Base-by-base conservation (phyloP, 176 grass and related monocot genomes). In the Lolium perenne region DNA sequence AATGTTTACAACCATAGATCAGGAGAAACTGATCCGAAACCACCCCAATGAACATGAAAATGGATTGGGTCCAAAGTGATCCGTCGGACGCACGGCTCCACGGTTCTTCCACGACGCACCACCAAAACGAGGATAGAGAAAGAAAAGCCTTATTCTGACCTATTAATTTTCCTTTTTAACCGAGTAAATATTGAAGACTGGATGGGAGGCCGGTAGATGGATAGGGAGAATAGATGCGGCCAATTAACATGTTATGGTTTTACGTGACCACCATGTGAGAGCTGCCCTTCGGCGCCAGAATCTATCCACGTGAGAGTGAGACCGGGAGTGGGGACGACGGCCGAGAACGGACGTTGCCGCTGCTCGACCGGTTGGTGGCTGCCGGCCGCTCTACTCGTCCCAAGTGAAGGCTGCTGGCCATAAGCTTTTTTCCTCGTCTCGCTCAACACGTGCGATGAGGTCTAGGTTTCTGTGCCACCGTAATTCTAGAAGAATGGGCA, bases 271-370 rank as follows among this genome's bases (percentile, higher is more conserved):
- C 80, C 78, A 82, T 74, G 80, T 83, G 80, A n/a, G 16, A 25
- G 48, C 20, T 78, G 80, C 85, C 50, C 50, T 80, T 75, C 48
- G 21, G 71, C 66, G 5, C 71, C 16, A 43, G 84, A 71, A 86
- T 79, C 87, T 81, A 23, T 46, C 67, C 89, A 87, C 85, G 83
- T 91, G 89, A 59, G 38, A 25, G 41, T 5, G 41, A 1, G 41
- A 43, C 41, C 5, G 17, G 10, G 25, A 7, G 54, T 10, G 4
- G 35, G 82, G 23, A 4, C 74, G 54, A 5, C 32, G 32, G 25
- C 0, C 56, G 79, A 51, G 63, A 22, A 50, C 47, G 16, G 78
- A 78, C 64, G 50, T 47, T 47, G 68, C 77, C 5, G 43, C 43
- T 22, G 43, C 71, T 74, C 72, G 5, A 75, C 7, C 87, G 77